Base-by-base conservation (phyloP, 2,329 filamentous ascomycete genomes). In the Paraphoma chrysanthemicola region DNA sequence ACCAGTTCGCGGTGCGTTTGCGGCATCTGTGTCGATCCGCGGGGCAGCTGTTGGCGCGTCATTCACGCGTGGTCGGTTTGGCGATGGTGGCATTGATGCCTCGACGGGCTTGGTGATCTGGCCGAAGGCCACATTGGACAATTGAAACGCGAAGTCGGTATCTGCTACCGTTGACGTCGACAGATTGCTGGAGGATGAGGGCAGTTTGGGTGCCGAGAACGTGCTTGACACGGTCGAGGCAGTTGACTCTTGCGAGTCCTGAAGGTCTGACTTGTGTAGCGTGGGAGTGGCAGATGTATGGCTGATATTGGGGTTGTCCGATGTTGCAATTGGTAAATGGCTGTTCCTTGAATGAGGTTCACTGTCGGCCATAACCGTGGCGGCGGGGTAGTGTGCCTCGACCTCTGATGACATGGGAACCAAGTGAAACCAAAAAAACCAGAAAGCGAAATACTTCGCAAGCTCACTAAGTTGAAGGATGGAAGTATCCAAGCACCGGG, bases 1-100 rank as follows among this genome's bases (percentile, higher is more conserved):
- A 69, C 66, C 66, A 47, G 62, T 61, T 65, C 59, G 70, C 64
- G 54, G 55, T 58, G 62, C 62, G 57, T 69, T 73, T 46, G 61
- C 65, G 44, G 63, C 60, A 50, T 54, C 54, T 45, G 62, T 65
- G 45, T 72, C 66, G 62, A 72, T 66, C 56, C 59, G 63, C 30
- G 64, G 56, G 50, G 57, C 55, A 58, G 39, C 28, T 38, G 60
- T 41, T 59, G 57, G 56, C 55, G 54, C 57, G 53, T 59, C 69
- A 28, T 56, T 66, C 62, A 53, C 83, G 78, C 71, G 84, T 81
- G 31, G 79, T n/a, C 87, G 76, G 57, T 84, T 83, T 14, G 85
- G 77, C 46, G 88, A 66, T 12, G 48, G 50, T 12, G 63, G 57
- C 48, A 66, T 57, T 33, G 61, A 48, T 23, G 57, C 58, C 46